Conservation (phyloP, 2,329 filamentous ascomycete species). For the Pleurostoma richardsiae region DNA sequence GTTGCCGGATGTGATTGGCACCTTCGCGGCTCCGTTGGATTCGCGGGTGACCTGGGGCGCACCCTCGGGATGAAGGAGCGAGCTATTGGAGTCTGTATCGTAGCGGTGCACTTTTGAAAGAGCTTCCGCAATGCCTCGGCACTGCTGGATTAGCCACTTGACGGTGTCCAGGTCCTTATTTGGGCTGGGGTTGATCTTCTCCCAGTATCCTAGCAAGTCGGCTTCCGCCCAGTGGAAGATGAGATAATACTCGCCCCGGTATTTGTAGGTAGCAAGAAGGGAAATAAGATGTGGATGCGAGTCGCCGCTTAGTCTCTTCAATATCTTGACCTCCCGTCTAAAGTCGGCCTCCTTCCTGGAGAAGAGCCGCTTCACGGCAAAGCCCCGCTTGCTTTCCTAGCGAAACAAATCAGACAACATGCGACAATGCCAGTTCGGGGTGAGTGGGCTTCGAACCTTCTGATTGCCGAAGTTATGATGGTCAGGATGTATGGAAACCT, state of each 20-base stretch:
- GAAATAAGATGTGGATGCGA: slow-evolving; percentile 10
- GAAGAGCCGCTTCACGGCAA: slow-evolving; percentile 8
- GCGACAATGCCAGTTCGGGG: background rate
- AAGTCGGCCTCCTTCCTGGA: slow-evolving; percentile 5
- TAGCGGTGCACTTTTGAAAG: slow-evolving; percentile 8
- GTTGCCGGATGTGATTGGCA: background rate
- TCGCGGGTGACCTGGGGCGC: background rate
- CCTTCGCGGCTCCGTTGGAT: background rate
- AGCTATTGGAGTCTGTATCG: background rate
- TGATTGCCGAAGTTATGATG: slow-evolving; percentile 10
- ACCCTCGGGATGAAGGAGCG: background rate
- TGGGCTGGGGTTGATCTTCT: background rate
- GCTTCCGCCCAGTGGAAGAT: slow-evolving; percentile 13
- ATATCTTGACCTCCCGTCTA: slow-evolving; percentile 10
- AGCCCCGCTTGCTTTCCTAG: background rate
- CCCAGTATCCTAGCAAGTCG: slow-evolving; percentile 9
- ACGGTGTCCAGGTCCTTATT: background rate
- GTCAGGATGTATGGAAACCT: slow-evolving; percentile 9
- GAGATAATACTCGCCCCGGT: slow-evolving; percentile 4
- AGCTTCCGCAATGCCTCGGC: slow-evolving; percentile 7
- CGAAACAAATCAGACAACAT: background rate
- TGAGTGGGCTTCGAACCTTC: background rate
- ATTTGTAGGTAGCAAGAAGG: slow-evolving; percentile 11
- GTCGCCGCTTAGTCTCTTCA: slow-evolving; percentile 11
- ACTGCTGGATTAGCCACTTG: slow-evolving; percentile 11